Evolutionary conservation across 1,284 basidiomycete species (phyloP).

Genomic region (Blastosporella zonata): DNA sequence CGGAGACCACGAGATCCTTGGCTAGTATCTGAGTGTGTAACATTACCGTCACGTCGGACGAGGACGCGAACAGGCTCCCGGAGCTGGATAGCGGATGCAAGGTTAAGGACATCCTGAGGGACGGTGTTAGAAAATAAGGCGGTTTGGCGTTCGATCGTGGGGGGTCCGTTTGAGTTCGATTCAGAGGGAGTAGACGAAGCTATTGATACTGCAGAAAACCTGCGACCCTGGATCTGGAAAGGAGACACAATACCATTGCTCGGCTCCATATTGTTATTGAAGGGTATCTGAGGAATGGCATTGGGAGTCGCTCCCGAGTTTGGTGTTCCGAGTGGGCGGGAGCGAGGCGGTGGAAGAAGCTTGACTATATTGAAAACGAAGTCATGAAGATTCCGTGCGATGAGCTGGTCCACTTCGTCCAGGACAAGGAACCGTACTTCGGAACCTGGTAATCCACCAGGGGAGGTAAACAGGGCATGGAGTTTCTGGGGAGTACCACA

Average conservation of each 20-base stretch:
- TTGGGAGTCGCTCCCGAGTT: constrained; percentile 31
- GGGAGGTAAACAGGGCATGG: constrained; percentile 86
- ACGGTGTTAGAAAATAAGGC: constrained; percentile 95
- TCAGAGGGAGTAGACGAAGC: constrained; percentile 42
- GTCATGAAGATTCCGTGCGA: constrained; percentile 94
- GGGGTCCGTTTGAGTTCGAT: constrained; percentile 29
- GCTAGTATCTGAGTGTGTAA: constrained; percentile 64
- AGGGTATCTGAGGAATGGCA: constrained; percentile 29
- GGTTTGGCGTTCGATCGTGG: constrained; percentile 81
- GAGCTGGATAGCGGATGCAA: constrained; percentile 84
- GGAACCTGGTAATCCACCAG: constrained; percentile 70
- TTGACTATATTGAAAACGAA: constrained; percentile 92
- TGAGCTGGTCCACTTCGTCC: constrained; percentile 97
- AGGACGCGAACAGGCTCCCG: constrained; percentile 95
- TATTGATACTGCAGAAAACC: constrained; percentile 52
- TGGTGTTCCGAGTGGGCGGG: constrained; percentile 53
- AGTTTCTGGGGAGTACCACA: constrained; percentile 97
- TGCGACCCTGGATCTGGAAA: constrained; percentile 51
- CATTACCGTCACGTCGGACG: constrained; percentile 91
- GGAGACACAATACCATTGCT: constrained; percentile 42
- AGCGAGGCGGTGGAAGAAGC: constrained; percentile 81
- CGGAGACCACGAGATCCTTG: constrained; percentile 82
- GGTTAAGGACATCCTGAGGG: constrained; percentile 90
- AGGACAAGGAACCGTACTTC: constrained; percentile 92
- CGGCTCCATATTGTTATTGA: constrained; percentile 51